A percentile compares a stretch with the other conserved stretches of the same genome.
Evolutionary conservation across 202 grass and related monocot species (phyloP).

Genomic region (Schoenoplectus tabernaemontani): DNA sequence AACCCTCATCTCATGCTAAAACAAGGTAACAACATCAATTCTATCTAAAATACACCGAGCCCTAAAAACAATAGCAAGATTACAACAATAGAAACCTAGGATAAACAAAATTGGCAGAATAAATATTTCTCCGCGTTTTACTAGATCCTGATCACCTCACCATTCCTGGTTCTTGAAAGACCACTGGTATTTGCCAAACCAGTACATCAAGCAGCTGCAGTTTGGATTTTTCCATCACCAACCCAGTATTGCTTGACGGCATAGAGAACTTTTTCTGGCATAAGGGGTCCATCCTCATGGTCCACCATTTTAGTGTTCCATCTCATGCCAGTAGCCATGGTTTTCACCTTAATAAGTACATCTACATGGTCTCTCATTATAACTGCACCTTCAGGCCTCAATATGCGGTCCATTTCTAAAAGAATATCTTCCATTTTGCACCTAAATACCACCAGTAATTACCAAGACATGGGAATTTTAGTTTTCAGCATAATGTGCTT

Average conservation of each 20-base stretch:
- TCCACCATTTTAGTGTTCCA: constrained; percentile 84
- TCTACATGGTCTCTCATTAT: constrained; percentile 66
- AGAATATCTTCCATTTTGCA: constrained; percentile 84
- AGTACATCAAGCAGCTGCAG: constrained; percentile 38
- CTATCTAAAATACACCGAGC: neutral
- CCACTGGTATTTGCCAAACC: neutral
- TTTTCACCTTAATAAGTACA: constrained; percentile 67
- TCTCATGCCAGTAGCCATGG: constrained; percentile 64
- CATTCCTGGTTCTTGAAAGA: neutral
- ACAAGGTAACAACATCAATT: constrained; percentile 14
- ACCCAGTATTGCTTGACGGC: constrained; percentile 94
- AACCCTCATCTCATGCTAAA: constrained; percentile 5
- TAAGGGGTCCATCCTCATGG: constrained; percentile 67
- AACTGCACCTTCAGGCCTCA: constrained; percentile 84
- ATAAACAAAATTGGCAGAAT: constrained; percentile 16
- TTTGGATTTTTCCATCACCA: constrained; percentile 41
- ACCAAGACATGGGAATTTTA: neutral
- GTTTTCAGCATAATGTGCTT: neutral
- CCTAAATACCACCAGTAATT: constrained; percentile 30
- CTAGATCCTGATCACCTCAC: neutral
- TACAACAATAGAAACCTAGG: constrained; percentile 14
- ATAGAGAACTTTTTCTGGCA: constrained; percentile 69
- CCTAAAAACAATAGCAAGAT: constrained; percentile 1
- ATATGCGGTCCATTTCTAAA: constrained; percentile 89
- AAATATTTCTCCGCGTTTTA: neutral